A percentile compares a stretch with the other conserved stretches of the same genome.
These are phyloP conservation scores for Phytopythium montanum DNA, from an alignment of 352 stramenopile species.

Conservation along the genomic window DNA sequence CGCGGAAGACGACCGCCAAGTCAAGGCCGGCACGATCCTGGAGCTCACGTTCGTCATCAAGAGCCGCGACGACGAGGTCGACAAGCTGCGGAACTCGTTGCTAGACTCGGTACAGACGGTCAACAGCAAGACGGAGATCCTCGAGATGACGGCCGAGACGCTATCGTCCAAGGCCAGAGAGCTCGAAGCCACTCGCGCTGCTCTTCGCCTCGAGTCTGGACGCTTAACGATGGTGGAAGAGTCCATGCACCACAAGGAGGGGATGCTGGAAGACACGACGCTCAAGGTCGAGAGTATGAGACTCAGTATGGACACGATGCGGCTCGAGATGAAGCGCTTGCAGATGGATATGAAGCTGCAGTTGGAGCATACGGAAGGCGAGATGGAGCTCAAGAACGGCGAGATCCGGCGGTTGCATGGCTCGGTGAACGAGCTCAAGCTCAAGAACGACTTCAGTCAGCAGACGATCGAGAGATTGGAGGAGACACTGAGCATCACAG, in stretches of 20 bases:
- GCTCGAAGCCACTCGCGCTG: constrained; percentile 48
- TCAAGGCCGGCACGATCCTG: constrained; percentile 58
- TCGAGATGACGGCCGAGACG: constrained; percentile 57
- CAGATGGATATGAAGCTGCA: constrained; percentile 77
- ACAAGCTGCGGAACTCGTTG: constrained; percentile 42
- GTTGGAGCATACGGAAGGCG: constrained; percentile 51
- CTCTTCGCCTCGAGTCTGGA: constrained; percentile 51
- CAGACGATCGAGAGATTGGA: constrained; percentile 50
- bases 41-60: constrained; percentile 79
- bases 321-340: constrained; percentile 65
- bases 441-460: constrained; percentile 52
- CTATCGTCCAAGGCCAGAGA: constrained; percentile 59
- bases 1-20: constrained; percentile 35
- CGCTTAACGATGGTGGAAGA: constrained; percentile 53
- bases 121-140: constrained; percentile 61
- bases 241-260: constrained; percentile 57
- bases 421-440: constrained; percentile 44
- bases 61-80: constrained; percentile 66
- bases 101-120: constrained; percentile 52
- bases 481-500: constrained; percentile 20
- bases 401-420: constrained; percentile 57
- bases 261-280: constrained; percentile 55
- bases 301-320: constrained; percentile 48
- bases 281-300: constrained; percentile 65
- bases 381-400: constrained; percentile 72